Base-by-base conservation (phyloP, 1,139 yeast species). In the Saccharomyces hybrid region DNA sequence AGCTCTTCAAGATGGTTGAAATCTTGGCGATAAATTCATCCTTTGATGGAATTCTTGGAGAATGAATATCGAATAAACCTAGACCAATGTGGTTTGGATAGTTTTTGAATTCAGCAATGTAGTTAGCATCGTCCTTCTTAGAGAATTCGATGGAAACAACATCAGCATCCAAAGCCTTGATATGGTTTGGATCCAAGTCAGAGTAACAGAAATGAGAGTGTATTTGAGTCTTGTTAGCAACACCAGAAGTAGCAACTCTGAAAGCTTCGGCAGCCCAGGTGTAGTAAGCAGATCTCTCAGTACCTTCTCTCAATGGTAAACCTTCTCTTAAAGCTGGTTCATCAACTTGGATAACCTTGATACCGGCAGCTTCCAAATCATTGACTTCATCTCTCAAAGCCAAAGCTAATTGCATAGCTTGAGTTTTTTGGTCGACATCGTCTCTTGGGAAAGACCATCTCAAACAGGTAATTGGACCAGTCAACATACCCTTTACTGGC, bases 401-500 rank as follows among this genome's bases (percentile, higher is more conserved):
- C 72, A 93, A 82, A 74, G 96, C 96, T 75, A 93, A 87, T 83
- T 93, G 99, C 75, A 88, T 83, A 69, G 98, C 91, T 82, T 93
- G 99, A 65, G 84, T 81, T 81, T 88, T 84, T 79, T 88, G 95
- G 64, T 96, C 82, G 67, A 93, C 87, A 72, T 93, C 99, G 74
- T 91, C 95, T 86, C 99, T 89, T 80, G 99, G 99, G 98, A 93
- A 93, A 70, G 99, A 93, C 99, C 99, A 93, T 86, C 99, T 89
- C 76, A 93, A 86, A 78, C 96, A 89, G 71, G 99, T 93, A 70
- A 93, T 95, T 75, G 99, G 99, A 79, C 99, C 99, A 74, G 99
- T 91, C 76, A 93, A 87, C 99, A 93, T 93, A 88, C 99, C 99
- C 85, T 93, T 93, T 84, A 93, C 87, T 74, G 97, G 97, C 80